Evolutionary conservation across 169 alveolate species (phyloP), one percentile per base, ranked within the genome.

Genomic region (Plasmodium blacklocki): DNA sequence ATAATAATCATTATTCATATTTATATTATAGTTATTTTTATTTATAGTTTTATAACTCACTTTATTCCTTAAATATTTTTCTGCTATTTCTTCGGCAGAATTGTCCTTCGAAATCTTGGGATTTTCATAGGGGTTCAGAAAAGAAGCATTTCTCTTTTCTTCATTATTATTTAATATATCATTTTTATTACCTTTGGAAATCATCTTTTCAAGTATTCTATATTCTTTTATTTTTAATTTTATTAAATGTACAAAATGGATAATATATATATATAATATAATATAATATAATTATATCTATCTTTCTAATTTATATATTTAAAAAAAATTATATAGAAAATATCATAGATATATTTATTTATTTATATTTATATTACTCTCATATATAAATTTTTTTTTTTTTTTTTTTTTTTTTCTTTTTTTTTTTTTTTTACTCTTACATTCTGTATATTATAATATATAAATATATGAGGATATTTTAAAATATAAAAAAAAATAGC

Each of bases 81-180:
- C 83, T 39, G 90, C 90, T 67, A 80, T 80, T 80, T 80, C 90
- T 67, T 67, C 90, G 14, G 90, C 90, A 45, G 90, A 52, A 54
- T 73, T 80, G 32, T 80, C 58, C 56, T 80, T 80, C 0, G 90
- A 80, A 14, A 58, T 56, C 45, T 19, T 80, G n/a, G 70, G 6
- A 67, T 72, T 68, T 80, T 80, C 90, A 71, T 80, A 68, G 12
- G 59, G 43, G 49, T 15, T 80, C 83, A 68, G 18, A 67, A 80
- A 47, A 19, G 59, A n/a, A 12, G 11, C 54, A 26, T 60, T 14
- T 18, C 56, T 72, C 18, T 59, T 71, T 21, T 58, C 75, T 19
- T 67, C 58, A 60, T 60, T 54, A 15, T 52, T 52, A 26, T 54
- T 6, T 32, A 47, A 7, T 23, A 19, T 71, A 67, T 4, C 45